phyloP scores from a whole-genome alignment of 345 rosid genomes.

The Moricandia arvensis region DNA sequence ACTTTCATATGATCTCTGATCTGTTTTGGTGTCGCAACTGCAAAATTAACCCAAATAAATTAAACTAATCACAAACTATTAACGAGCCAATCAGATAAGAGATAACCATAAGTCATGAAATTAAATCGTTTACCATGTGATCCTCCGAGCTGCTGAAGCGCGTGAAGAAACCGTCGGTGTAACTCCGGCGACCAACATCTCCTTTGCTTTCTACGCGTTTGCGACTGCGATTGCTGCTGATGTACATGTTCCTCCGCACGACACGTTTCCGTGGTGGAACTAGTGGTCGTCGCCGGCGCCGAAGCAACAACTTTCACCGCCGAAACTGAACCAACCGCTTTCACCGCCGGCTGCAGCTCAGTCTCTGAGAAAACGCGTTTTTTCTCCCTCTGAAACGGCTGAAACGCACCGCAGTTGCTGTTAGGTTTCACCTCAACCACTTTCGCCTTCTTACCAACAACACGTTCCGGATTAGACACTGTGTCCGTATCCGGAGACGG shows the following conservation, averaged over 20 bases:
- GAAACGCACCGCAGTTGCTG: constrained; percentile 64
- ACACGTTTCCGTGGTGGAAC: constrained; percentile 36
- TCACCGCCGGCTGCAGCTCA: constrained; percentile 32
- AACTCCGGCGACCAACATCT: constrained; percentile 97
- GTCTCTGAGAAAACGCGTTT: constrained; percentile 36
- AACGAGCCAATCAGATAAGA: constrained; percentile 23
- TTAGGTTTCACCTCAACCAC: constrained; percentile 65
- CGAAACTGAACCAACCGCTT: constrained; percentile 16
- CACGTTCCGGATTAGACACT: constrained; percentile 34
- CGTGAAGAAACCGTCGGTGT: constrained; percentile 73
- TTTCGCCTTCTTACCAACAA: constrained; percentile 44
- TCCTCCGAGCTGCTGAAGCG: constrained; percentile 96
- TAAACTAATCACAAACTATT: background rate
- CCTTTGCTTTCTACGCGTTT: constrained; percentile 63
- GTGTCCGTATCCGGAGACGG: constrained; percentile 58
- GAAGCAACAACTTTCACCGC: constrained; percentile 19
- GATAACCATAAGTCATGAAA: background rate
- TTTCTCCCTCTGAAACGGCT: constrained; percentile 62
- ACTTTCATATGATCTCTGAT: constrained; percentile 95
- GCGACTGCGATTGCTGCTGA: constrained; percentile 9
- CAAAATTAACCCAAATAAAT: constrained; percentile 5
- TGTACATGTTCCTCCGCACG: constrained; percentile 19
- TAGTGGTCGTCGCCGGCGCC: constrained; percentile 50
- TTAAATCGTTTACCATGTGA: constrained; percentile 54
- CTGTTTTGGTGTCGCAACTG: constrained; percentile 95